Conservation (phyloP, 2,329 filamentous ascomycete species). For the Aspergillus viridinutans region DNA sequence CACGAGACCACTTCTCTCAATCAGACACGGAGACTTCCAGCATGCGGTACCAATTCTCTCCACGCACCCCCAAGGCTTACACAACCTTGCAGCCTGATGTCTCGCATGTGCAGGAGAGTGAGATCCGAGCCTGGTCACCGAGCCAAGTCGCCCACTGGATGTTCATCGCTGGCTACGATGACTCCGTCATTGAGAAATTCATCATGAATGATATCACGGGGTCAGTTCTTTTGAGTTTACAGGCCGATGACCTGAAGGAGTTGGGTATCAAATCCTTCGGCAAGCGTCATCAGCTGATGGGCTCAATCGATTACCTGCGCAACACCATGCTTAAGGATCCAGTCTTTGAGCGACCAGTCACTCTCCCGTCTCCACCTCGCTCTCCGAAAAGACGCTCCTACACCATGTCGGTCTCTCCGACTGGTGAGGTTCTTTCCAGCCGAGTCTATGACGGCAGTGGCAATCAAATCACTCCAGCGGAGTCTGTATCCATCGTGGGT, state of each 20-base stretch:
- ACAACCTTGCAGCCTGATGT: slow-evolving; percentile 22
- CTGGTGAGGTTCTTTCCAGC: slow-evolving; percentile 45
- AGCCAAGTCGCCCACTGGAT: slow-evolving; percentile 55
- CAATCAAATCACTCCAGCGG: slow-evolving; percentile 79
- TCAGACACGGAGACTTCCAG: too few species aligned
- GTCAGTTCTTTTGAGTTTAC: slow-evolving; percentile 79
- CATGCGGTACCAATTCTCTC: slow-evolving; percentile 9
- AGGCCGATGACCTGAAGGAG: slow-evolving; percentile 73
- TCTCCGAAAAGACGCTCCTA: too few species aligned
- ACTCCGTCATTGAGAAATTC: slow-evolving; percentile 74
- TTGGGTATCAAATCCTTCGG: slow-evolving; percentile 61
- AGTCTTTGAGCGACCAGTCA: too few species aligned
- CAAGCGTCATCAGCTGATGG: slow-evolving; percentile 59
- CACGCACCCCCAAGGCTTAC: slow-evolving; percentile 54
- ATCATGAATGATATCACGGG: slow-evolving; percentile 90
- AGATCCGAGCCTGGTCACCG: slow-evolving; percentile 31
- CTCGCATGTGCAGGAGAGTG: slow-evolving; percentile 25
- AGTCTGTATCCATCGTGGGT: slow-evolving; percentile 85
- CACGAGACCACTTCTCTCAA: too few species aligned
- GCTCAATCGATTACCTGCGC: slow-evolving; percentile 12
- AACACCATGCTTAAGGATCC: not conserved
- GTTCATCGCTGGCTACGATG: slow-evolving; percentile 76
- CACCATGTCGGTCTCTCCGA: too few species aligned
- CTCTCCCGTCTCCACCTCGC: too few species aligned
- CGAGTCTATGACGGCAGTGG: slow-evolving; percentile 86